These are phyloP conservation scores for Pseudozyma flocculosa DNA, from an alignment of 1,284 basidiomycete genomes.

Conservation along the genomic window DNA sequence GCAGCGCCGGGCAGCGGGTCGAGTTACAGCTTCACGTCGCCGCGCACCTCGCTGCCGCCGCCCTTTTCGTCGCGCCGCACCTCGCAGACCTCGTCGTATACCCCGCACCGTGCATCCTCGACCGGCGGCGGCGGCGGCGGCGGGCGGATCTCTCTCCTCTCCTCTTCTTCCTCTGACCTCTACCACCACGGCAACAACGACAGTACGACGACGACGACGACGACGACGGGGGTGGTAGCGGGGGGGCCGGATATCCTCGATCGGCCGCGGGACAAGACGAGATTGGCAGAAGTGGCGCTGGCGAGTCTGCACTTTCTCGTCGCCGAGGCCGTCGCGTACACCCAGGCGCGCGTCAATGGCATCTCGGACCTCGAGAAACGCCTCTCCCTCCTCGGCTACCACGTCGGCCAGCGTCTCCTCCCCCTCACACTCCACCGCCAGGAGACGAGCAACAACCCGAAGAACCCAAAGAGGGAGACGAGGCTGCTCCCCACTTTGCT, in stretches of 20 bases:
- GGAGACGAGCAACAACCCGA: conserved; percentile 36
- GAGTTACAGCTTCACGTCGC: background rate
- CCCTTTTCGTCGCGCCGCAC: conserved; percentile 20
- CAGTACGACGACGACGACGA: too few relatives aligned
- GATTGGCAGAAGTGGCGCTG: conserved; percentile 23
- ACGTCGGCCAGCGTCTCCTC: conserved; percentile 41
- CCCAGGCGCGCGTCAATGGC: conserved; percentile 87
- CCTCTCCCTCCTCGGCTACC: conserved; percentile 43
- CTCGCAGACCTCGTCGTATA: conserved; percentile 3
- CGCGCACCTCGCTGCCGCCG: conserved; percentile 7
- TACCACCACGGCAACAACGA: background rate
- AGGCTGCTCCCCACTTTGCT: conserved; percentile 45
- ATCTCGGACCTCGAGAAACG: conserved; percentile 82
- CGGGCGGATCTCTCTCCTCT: background rate
- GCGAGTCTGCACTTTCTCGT: conserved; percentile 47
- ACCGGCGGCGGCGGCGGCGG: too few relatives aligned
- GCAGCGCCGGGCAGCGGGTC: background rate
- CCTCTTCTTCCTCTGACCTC: background rate
- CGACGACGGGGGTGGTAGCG: conserved; percentile 2
- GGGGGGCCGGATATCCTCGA: conserved; percentile 46
- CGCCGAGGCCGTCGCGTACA: conserved; percentile 65
- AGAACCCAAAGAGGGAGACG: conserved; percentile 53
- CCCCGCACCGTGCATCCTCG: background rate
- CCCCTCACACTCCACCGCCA: conserved; percentile 36
- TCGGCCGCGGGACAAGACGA: conserved; percentile 44